Evolutionary conservation across 1,284 basidiomycete genomes (phyloP).

Genomic region (Ceratorhiza oryzae-sativae): DNA sequence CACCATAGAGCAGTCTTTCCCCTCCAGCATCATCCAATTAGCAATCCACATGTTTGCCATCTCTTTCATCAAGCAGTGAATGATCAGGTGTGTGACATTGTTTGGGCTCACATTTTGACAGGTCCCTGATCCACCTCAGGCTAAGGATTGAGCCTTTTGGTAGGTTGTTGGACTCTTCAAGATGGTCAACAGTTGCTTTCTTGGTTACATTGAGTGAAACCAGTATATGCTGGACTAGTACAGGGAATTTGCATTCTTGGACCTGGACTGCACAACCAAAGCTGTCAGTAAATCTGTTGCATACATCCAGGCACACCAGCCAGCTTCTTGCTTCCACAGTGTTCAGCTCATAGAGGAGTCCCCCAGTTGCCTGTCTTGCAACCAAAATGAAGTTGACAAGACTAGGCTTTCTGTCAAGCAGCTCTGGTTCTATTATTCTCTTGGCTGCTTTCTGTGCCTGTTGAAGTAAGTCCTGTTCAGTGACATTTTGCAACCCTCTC

Average conservation of each 20-base stretch:
- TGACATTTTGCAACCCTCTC: not conserved
- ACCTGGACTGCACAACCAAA: too few relatives aligned
- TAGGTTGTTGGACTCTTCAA: not conserved
- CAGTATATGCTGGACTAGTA: too few relatives aligned
- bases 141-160: not conserved
- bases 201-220: too few relatives aligned
- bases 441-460: not conserved
- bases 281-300: too few relatives aligned
- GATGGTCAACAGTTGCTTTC: not conserved
- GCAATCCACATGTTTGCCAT: not conserved
- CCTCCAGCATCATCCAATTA: not conserved
- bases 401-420: not conserved
- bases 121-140: constrained; percentile 1
- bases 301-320: too few relatives aligned
- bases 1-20: not conserved
- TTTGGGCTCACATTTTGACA: not conserved
- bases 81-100: constrained; percentile 2
- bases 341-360: not conserved
- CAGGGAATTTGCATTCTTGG: too few relatives aligned
- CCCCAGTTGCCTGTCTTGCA: not conserved
- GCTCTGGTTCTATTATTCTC: not conserved
- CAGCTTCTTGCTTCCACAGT: not conserved
- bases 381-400: not conserved
- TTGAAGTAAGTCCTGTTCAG: not conserved
- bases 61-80: constrained; percentile 3